Evolutionary conservation across 441 rosid genomes (phyloP), one percentile per base, ranked within the genome.

Genomic region (Mallotus japonicus): DNA sequence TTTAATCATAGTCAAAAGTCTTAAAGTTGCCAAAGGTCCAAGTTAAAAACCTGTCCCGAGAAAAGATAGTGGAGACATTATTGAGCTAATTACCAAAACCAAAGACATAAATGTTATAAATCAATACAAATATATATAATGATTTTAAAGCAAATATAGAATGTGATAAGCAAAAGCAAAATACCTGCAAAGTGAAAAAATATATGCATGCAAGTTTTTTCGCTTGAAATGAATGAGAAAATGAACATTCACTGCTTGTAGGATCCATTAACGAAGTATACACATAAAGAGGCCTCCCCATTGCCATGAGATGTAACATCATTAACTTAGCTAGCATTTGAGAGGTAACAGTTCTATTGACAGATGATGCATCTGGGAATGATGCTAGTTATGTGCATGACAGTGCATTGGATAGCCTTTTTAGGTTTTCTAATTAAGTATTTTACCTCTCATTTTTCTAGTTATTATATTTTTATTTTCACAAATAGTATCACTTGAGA

Each of bases 141-240:
- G 37, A 34, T 34, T 34, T 34, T 34, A 34, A 34, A 34, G 3
- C 37, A 34, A 34, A 34, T 34, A 19, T 15, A 56, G 50, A 9
- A 77, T 53, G 51, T 57, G 15, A 65, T 24, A 0, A 40, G 19
- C 50, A 59, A 17, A 62, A 53, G 19, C 16, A 51, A 77, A 15
- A 66, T 82, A 93, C 97, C 95, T 92, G 86, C 78, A 85, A 79
- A 76, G 97, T 82, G 76, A 84, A 77, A 79, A 89, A 84, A 80
- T 81, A 93, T 74, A 76, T 90, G 92, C 98, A 92, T 6, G 85
- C 61, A 65, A 92, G 87, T 76, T 80, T 82, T 82, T 81, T 82
- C 51, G 87, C 90, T 76, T 84, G 80, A 76, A 83, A 75, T 55
- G 88, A 83, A 83, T 93, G 98, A 77, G 96, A 85, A 84, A 82